phyloP scores from a whole-genome alignment of 805 yeast species.

The Teunomyces panamensis region DNA sequence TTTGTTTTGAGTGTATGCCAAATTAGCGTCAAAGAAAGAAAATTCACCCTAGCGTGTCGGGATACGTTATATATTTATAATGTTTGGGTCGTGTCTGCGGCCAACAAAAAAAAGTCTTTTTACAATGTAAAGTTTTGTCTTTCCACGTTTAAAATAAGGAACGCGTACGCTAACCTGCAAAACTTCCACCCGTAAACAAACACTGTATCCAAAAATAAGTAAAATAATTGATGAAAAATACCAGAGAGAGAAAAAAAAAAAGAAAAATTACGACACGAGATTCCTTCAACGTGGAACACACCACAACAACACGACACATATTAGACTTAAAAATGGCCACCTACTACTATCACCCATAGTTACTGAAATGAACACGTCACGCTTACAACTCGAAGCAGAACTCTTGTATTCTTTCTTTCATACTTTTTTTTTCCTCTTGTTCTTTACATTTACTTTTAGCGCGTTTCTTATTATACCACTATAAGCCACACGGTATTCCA shows the following conservation, averaged over 20 bases:
- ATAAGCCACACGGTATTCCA: not conserved
- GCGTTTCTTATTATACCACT: not conserved
- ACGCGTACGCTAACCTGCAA: not conserved
- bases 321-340: no score
- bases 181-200: not conserved
- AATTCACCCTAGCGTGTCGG: constrained; percentile 1
- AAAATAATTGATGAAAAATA: not conserved
- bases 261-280: not conserved
- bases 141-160: not conserved
- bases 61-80: constrained; percentile 3
- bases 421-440: not conserved
- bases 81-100: constrained; percentile 2
- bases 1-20: not conserved
- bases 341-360: no score
- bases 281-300: no score
- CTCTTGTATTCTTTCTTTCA: no score
- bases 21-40: constrained; percentile 2
- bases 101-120: not conserved
- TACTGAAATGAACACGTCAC: no score
- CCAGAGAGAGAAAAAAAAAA: not conserved
- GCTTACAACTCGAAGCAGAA: no score
- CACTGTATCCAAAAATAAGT: not conserved
- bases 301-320: no score
- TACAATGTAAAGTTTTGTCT: not conserved
- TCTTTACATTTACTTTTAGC: not conserved